Evolutionary conservation across 768 basidiomycete genomes (phyloP).

Genomic region (Xanthoconium purpureum): DNA sequence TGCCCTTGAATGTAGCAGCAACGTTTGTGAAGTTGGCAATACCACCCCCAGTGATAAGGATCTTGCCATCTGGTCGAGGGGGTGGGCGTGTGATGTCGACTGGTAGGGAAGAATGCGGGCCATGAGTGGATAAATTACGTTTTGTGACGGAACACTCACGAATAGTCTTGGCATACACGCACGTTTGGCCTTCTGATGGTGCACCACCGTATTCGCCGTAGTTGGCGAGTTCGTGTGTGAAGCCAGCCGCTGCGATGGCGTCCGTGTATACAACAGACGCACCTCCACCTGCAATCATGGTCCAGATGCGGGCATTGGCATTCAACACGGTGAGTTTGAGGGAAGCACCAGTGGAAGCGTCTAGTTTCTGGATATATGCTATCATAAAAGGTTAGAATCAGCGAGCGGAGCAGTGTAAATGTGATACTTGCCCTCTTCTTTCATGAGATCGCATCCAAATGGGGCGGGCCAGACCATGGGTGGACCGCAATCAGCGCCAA

Average conservation of each 20-base stretch:
- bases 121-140: background rate
- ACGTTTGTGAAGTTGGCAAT: slow-evolving; percentile 99
- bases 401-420: background rate
- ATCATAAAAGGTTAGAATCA: background rate
- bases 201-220: slow-evolving; percentile 99
- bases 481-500: slow-evolving; percentile 90
- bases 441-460: slow-evolving; percentile 96
- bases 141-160: slow-evolving; percentile 44
- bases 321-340: slow-evolving; percentile 98
- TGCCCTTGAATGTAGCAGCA: slow-evolving; percentile 99
- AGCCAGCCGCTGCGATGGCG: slow-evolving; percentile 89
- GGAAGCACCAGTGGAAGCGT: slow-evolving; percentile 94
- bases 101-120: slow-evolving; percentile 15
- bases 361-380: slow-evolving; percentile 98
- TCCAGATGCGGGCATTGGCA: slow-evolving; percentile 94
- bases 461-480: slow-evolving; percentile 97
- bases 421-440: slow-evolving; percentile 62
- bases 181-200: slow-evolving; percentile 96
- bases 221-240: slow-evolving; percentile 96
- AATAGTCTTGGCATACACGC: slow-evolving; percentile 99
- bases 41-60: slow-evolving; percentile 99
- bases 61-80: slow-evolving; percentile 84
- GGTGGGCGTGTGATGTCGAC: slow-evolving; percentile 94
- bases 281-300: slow-evolving; percentile 99
- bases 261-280: slow-evolving; percentile 68